Conservation (phyloP, 805 yeast species). For the Clavispora fructus region DNA sequence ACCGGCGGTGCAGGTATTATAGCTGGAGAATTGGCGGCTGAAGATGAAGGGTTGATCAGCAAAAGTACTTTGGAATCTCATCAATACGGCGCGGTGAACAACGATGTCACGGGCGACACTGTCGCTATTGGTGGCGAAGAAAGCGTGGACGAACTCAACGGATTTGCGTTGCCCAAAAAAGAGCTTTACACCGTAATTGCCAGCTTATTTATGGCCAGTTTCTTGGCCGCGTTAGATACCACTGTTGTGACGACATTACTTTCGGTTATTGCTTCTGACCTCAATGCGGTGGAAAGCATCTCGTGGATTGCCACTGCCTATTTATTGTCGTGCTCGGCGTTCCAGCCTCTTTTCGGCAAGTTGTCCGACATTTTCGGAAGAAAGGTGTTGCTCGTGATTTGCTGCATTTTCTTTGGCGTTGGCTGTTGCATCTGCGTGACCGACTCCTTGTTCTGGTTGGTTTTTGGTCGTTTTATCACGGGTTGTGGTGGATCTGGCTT, state of each 20-base stretch:
- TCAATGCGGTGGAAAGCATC: constrained; percentile 55
- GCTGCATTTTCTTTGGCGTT: constrained; percentile 50
- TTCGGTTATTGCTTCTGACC: constrained; percentile 63
- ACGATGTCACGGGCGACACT: neutral
- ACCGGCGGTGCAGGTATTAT: constrained; percentile 29
- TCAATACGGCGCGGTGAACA: constrained; percentile 12
- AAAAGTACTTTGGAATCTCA: constrained; percentile 2
- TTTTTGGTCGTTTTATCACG: constrained; percentile 62
- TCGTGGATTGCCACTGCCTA: constrained; percentile 76
- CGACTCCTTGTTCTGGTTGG: constrained; percentile 41
- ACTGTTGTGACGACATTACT: constrained; percentile 65
- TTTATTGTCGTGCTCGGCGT: constrained; percentile 61
- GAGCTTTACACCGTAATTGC: constrained; percentile 27
- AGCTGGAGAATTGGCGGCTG: constrained; percentile 34
- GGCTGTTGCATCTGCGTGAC: constrained; percentile 56
- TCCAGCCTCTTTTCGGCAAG: constrained; percentile 70
- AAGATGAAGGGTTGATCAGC: constrained; percentile 21
- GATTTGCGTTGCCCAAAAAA: constrained; percentile 26
- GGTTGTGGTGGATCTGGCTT: constrained; percentile 94
- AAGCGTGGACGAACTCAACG: constrained; percentile 6
- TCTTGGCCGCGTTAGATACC: constrained; percentile 61
- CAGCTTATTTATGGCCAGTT: constrained; percentile 36
- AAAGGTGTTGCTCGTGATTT: constrained; percentile 45
- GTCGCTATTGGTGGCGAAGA: neutral
- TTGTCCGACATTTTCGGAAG: constrained; percentile 70